These are phyloP conservation scores for Eucalyptus guilfoylei DNA, from an alignment of 345 rosid species.

Conservation along the genomic window DNA sequence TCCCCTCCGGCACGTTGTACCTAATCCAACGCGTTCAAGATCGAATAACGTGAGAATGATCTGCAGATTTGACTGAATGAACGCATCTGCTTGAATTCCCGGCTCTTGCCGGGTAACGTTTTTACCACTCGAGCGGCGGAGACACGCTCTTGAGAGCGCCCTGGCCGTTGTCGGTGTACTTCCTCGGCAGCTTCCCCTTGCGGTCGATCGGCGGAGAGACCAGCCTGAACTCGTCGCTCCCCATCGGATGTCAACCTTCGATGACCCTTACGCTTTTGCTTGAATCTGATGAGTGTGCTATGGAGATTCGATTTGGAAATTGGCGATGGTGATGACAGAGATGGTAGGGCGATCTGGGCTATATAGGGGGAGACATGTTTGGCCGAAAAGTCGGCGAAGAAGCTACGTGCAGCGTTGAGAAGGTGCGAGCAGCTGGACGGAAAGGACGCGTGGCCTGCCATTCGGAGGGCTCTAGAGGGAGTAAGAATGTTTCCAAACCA, in stretches of 20 bases:
- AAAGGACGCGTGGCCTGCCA: background rate
- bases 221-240: constrained; percentile 40
- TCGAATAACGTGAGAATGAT: background rate
- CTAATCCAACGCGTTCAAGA: constrained; percentile 71
- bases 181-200: constrained; percentile 58
- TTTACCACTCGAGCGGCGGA: constrained; percentile 46
- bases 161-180: constrained; percentile 63
- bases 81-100: background rate
- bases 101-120: background rate
- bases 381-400: background rate
- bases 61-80: background rate
- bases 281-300: background rate
- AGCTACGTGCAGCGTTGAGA: constrained; percentile 7
- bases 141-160: constrained; percentile 47
- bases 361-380: background rate
- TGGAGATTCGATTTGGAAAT: background rate
- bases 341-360: background rate
- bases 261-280: background rate
- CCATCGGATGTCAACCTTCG: background rate
- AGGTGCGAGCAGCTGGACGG: background rate
- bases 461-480: background rate
- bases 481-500: background rate
- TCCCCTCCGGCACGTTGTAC: constrained; percentile 66
- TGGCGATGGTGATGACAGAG: background rate
- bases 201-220: constrained; percentile 41